Base-by-base conservation (phyloP, 768 basidiomycete species). In the Rhodotorula sphaerocarpa region DNA sequence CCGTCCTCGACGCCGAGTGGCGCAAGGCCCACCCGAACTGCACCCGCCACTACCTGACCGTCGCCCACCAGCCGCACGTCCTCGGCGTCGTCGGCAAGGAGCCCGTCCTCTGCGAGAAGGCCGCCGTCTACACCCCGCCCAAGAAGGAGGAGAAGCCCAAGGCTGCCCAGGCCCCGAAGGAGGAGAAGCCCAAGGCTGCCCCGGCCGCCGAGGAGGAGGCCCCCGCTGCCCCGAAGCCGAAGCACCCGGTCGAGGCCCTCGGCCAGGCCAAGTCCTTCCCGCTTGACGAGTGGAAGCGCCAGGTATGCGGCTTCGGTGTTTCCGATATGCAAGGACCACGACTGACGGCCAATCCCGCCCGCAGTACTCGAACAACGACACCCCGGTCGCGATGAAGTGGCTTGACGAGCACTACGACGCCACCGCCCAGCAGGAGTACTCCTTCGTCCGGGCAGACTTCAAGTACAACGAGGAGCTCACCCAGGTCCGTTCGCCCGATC, bases 361-460 rank as follows among this genome's bases (percentile, higher is more conserved):
- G 31, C 86, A 87, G 47, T 99, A 97, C 81, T 95, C 91, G 72
- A 97, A 96, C 86, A 85, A 86, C 76, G 91, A 96, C n/a, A 96
- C 92, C 43, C 84, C 87, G 57, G 91, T 88, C 66, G 76, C 90
- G 54, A 72, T 99, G 43, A 90, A 95, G 76, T 97, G 93, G 95
- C 86, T 99, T 83, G 92, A 95, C 80, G 75, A 90, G 76, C 85
- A 95, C 89, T 92, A 70, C 59, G 86, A 78, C 50, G 7, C 14
- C 16, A 51, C 71, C 59, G 86, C 78, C 34, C 23, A 7, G 20
- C 39, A 71, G 25, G 69, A 71, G 6, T 71, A 72, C 70, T 70
- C 69, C 23, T 28, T 69, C 43, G 44, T 51, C 12, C 41, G 11
- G 5, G 50, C 23, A 20, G 50, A 34, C 48, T 47, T 30, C 46